Percentiles rank a stretch among this genome's conserved stretches.
phyloP scores from a whole-genome alignment of 2,329 filamentous ascomycete species.

The Arachnomyces sp. region DNA sequence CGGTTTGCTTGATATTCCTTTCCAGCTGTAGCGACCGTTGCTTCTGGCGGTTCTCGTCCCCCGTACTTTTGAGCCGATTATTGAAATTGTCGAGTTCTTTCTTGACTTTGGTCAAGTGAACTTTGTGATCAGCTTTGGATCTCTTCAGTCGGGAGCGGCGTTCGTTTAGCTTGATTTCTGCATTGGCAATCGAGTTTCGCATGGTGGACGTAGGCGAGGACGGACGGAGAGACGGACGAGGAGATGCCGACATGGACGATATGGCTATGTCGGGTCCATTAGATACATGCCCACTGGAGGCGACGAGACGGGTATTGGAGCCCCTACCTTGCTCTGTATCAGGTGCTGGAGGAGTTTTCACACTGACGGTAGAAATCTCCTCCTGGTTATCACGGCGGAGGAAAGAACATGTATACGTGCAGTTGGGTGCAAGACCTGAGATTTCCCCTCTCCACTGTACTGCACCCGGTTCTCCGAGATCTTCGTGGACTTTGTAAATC shows the following conservation, averaged over 20 bases:
- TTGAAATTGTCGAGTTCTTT: conserved; percentile 55
- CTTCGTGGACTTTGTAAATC: conserved; percentile 42
- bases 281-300: not conserved
- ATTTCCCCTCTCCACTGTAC: conserved; percentile 55
- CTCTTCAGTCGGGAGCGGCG: conserved; percentile 52
- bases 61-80: conserved; percentile 51
- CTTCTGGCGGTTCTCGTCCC: conserved; percentile 55
- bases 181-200: conserved; percentile 57
- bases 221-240: conserved; percentile 53
- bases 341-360: conserved; percentile 55
- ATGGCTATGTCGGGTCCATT: conserved; percentile 18
- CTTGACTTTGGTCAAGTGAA: conserved; percentile 49
- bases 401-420: conserved; percentile 58
- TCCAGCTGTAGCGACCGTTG: conserved; percentile 55
- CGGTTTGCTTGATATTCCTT: conserved; percentile 56
- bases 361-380: conserved; percentile 53
- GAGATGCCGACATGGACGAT: conserved; percentile 38
- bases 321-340: conserved; percentile 51
- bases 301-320: conserved; percentile 2
- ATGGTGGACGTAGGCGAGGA: conserved; percentile 59
- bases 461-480: conserved; percentile 37
- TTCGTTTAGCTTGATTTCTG: conserved; percentile 54
- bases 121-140: conserved; percentile 55
- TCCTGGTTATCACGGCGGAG: conserved; percentile 49
- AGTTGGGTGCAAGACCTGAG: conserved; percentile 56